These are phyloP conservation scores for Lachancea lanzarotensis DNA, from an alignment of 805 yeast species.

Conservation along the genomic window DNA sequence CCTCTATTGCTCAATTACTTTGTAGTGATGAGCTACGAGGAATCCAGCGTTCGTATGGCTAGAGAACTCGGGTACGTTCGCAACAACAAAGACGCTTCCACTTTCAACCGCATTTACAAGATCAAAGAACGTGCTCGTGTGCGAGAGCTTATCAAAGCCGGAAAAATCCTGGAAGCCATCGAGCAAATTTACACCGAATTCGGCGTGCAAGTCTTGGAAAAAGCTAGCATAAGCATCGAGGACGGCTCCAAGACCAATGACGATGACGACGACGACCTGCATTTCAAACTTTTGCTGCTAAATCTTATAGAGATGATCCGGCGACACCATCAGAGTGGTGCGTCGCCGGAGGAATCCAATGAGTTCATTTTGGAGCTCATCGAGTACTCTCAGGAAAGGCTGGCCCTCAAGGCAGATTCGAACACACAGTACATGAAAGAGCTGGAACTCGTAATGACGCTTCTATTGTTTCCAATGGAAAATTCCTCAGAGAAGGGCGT, in stretches of 20 bases:
- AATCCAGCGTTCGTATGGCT: constrained; percentile 58
- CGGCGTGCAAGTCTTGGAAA: constrained; percentile 24
- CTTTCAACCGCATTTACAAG: constrained; percentile 27
- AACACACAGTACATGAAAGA: constrained; percentile 58
- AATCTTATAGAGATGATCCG: constrained; percentile 78
- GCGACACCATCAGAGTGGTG: constrained; percentile 25
- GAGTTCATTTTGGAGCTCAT: constrained; percentile 49
- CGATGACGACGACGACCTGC: constrained; percentile 65
- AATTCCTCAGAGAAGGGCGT: neutral
- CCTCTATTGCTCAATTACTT: constrained; percentile 62
- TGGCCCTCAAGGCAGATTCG: constrained; percentile 55
- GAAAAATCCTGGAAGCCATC: constrained; percentile 25
- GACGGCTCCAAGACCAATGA: constrained; percentile 44
- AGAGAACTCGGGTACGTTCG: constrained; percentile 41
- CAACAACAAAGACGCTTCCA: constrained; percentile 23
- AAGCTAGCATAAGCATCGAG: constrained; percentile 1
- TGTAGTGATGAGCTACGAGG: constrained; percentile 69
- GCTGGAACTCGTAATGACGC: constrained; percentile 77
- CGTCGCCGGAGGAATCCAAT: constrained; percentile 33
- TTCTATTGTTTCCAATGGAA: constrained; percentile 46
- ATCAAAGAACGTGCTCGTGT: constrained; percentile 24
- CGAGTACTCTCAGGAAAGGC: constrained; percentile 52
- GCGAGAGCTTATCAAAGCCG: constrained; percentile 21
- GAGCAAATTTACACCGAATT: constrained; percentile 27
- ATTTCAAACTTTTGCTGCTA: constrained; percentile 65